phyloP scores from a whole-genome alignment of 768 basidiomycete genomes.

The Guyanaporus albipodus region DNA sequence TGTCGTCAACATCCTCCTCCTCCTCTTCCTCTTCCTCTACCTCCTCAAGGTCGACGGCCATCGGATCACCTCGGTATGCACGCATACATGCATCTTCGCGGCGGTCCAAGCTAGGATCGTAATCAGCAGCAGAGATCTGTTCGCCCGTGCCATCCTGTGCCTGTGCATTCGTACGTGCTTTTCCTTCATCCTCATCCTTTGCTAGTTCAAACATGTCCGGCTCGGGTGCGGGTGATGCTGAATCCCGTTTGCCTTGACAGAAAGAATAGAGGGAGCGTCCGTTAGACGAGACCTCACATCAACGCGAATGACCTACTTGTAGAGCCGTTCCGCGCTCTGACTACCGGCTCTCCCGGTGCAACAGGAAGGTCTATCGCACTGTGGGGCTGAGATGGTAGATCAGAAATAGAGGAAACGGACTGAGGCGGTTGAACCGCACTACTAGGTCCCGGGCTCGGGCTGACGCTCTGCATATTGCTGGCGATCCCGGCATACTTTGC shows the following conservation, averaged over 20 bases:
- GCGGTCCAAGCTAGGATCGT: slow-evolving; percentile 80
- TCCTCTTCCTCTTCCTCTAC: slow-evolving; percentile 49
- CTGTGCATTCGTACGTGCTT: slow-evolving; percentile 42
- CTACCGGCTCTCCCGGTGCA: slow-evolving; percentile 8
- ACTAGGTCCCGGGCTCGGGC: slow-evolving; percentile 60
- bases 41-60: slow-evolving; percentile 42
- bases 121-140: slow-evolving; percentile 89
- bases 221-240: slow-evolving; percentile 56
- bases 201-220: slow-evolving; percentile 62
- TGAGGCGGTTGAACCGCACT: slow-evolving; percentile 75
- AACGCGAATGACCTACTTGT: slow-evolving; percentile 16
- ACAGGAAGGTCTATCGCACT: slow-evolving; percentile 38
- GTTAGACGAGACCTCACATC: not conserved
- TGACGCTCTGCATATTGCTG: slow-evolving; percentile 41
- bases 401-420: slow-evolving; percentile 55
- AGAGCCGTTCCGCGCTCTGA: slow-evolving; percentile 17
- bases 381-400: slow-evolving; percentile 55
- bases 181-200: slow-evolving; percentile 56
- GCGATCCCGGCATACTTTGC: slow-evolving; percentile 64
- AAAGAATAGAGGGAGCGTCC: not conserved
- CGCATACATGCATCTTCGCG: slow-evolving; percentile 80
- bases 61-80: slow-evolving; percentile 39
- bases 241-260: slow-evolving; percentile 45
- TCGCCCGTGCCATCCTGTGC: slow-evolving; percentile 48
- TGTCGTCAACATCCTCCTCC: slow-evolving; percentile 89